phyloP scores from a whole-genome alignment of 306 rosid genomes.

The Heteromeles arbutifolia region DNA sequence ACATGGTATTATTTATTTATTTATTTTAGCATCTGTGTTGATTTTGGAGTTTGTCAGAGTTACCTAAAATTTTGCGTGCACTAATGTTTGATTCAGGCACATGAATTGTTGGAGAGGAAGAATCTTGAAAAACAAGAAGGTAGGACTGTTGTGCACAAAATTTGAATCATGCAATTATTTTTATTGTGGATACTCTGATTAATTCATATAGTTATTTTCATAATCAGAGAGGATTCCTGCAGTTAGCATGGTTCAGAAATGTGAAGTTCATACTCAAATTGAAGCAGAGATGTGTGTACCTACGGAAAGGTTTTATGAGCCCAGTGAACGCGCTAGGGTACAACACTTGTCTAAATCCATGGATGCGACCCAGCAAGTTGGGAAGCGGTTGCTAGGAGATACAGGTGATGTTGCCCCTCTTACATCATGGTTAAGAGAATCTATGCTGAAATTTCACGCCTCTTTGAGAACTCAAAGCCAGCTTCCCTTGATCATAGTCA shows the following conservation, averaged over 20 bases:
- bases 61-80: neutral
- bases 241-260: slow-evolving; percentile 25
- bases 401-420: slow-evolving; percentile 23
- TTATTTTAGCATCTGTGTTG: neutral
- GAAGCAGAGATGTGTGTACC: slow-evolving; percentile 43
- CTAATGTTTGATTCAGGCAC: slow-evolving; percentile 54
- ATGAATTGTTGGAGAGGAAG: slow-evolving; percentile 60
- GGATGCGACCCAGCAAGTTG: slow-evolving; percentile 23
- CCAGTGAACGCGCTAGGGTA: slow-evolving; percentile 15
- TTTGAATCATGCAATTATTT: neutral
- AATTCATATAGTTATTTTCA: slow-evolving; percentile 15
- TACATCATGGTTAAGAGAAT: slow-evolving; percentile 43
- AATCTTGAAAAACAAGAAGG: slow-evolving; percentile 46
- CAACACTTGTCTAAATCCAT: slow-evolving; percentile 20
- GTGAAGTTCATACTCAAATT: slow-evolving; percentile 24
- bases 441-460: slow-evolving; percentile 33
- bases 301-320: slow-evolving; percentile 35
- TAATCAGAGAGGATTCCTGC: slow-evolving; percentile 32
- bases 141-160: neutral
- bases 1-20: slow-evolving; percentile 40
- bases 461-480: slow-evolving; percentile 62
- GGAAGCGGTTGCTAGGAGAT: slow-evolving; percentile 31
- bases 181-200: neutral
- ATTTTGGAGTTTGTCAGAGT: slow-evolving; percentile 2
- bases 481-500: slow-evolving; percentile 46